Conservation (phyloP, 345 rosid species). For the Citrus sinensis region DVS_A1.0 CM039162.1:32003501-32004000, state of each 20-base stretch:
- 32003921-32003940: conserved; percentile 80
- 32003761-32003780: neutral
- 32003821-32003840: neutral
- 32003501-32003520: too few species aligned
- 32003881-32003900: conserved; percentile 88
- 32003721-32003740: neutral
- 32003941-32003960: conserved; percentile 87
- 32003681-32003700: neutral
- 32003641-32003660: too few species aligned
- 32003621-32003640: neutral
- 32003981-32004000: conserved; percentile 78
- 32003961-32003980: conserved; percentile 87
- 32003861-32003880: neutral
- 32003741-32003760: neutral
- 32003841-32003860: neutral
- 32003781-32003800: neutral
- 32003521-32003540: too few species aligned
- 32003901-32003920: conserved; percentile 92
- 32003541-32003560: fast-evolving
- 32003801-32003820: neutral
- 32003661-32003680: neutral
- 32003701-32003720: neutral
- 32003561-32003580: fast-evolving
- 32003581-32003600: too few species aligned
- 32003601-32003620: fast-evolving